Conservation (phyloP, 192 early-diverging fungal species). For the Backusella parvicylindrica region DNA sequence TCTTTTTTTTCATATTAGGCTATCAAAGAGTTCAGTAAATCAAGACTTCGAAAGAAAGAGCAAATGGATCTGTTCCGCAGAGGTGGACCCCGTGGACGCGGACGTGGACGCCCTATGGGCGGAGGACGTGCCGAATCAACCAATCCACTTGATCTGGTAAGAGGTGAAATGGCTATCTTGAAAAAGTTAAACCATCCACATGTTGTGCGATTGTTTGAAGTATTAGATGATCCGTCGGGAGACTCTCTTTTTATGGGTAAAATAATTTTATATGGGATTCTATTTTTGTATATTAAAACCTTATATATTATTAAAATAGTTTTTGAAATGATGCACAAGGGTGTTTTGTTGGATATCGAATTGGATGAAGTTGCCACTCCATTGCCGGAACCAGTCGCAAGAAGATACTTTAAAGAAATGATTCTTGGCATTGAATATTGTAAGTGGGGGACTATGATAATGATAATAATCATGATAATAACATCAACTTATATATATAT, state of each 20-base stretch:
- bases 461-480: no score
- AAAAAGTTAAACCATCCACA: slow-evolving; percentile 92
- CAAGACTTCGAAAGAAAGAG: slow-evolving; percentile 70
- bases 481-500: not conserved
- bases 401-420: slow-evolving; percentile 79
- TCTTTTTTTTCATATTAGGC: slow-evolving; percentile 49
- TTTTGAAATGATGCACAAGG: slow-evolving; percentile 85
- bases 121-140: slow-evolving; percentile 44
- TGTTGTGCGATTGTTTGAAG: slow-evolving; percentile 87
- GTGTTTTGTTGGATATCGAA: slow-evolving; percentile 73
- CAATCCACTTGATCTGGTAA: slow-evolving; percentile 85
- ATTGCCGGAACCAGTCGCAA: slow-evolving; percentile 52
- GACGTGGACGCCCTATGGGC: slow-evolving; percentile 45
- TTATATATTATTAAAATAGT: slow-evolving; percentile 50
- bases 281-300: not conserved
- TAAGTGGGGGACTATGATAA: no score
- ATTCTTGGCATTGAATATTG: slow-evolving; percentile 94
- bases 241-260: slow-evolving; percentile 76
- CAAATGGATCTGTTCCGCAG: slow-evolving; percentile 50
- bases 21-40: slow-evolving; percentile 93
- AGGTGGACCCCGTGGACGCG: slow-evolving; percentile 45
- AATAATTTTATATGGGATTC: not conserved
- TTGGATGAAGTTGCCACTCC: slow-evolving; percentile 49
- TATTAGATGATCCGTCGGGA: slow-evolving; percentile 84
- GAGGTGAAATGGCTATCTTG: slow-evolving; percentile 87